A percentile compares a stretch with the other conserved stretches of the same genome.
Conservation (phyloP, 106 monocot species). For the Phalaenopsis equestris region DNA sequence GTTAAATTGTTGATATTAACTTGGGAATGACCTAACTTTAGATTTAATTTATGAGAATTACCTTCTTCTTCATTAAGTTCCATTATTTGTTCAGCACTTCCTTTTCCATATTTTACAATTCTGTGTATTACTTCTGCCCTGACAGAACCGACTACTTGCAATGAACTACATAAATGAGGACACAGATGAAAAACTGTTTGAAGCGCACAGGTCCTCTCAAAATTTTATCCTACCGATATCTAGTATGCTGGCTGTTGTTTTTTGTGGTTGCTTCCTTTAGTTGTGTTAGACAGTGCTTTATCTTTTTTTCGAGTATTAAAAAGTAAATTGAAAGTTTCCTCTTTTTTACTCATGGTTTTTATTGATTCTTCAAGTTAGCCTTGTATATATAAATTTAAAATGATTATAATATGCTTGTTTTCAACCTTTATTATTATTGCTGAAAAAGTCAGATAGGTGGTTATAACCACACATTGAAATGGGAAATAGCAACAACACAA, state of each 20-base stretch:
- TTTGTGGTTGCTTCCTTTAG: background rate
- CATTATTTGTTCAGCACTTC: background rate
- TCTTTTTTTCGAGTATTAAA: background rate
- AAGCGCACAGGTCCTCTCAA: conserved; percentile 77
- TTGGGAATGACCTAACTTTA: background rate
- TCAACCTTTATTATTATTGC: background rate
- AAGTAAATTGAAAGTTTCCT: background rate
- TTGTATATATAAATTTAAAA: background rate
- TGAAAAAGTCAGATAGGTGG: too few species aligned
- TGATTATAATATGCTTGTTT: background rate
- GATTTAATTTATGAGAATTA: background rate
- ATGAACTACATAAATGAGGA: conserved; percentile 98
- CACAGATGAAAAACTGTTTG: conserved; percentile 77
- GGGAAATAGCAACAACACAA: too few species aligned
- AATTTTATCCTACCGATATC: background rate
- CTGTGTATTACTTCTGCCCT: conserved; percentile 6
- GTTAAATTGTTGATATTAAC: background rate
- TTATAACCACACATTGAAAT: too few species aligned
- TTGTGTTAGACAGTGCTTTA: background rate
- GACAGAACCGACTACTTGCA: conserved; percentile 92
- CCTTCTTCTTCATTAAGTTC: background rate
- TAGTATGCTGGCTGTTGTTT: background rate
- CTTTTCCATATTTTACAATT: background rate
- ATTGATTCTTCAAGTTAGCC: background rate
- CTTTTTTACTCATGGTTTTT: background rate